Conservation (phyloP, 257 asterid species). For the Solanum etuberosum region DNA sequence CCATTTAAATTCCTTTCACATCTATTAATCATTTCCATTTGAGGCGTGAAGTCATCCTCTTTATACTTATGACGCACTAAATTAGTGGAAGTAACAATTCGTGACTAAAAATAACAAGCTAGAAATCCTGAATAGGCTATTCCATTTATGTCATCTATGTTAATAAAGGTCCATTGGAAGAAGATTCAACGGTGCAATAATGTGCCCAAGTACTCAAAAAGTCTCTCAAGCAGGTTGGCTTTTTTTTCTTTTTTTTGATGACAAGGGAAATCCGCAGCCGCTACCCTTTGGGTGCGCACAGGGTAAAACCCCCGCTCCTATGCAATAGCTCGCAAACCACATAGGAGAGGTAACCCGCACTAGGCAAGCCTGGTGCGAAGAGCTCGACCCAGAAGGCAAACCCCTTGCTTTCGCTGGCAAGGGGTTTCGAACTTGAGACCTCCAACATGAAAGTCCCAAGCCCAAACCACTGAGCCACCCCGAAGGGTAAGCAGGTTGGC, state of each 20-base stretch:
- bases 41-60: not conserved
- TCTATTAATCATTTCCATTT: not conserved
- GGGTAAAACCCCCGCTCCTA: no score
- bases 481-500: not conserved
- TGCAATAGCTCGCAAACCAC: no score
- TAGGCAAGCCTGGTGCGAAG: no score
- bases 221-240: not conserved
- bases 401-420: no score
- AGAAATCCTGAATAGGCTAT: not conserved
- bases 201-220: not conserved
- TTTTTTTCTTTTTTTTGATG: no score
- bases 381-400: no score
- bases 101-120: not conserved
- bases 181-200: not conserved
- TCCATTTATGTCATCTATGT: not conserved
- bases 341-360: no score
- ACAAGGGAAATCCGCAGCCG: no score
- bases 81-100: not conserved
- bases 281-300: no score
- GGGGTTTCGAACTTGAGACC: no score
- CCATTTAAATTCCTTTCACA: not conserved
- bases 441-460: no score
- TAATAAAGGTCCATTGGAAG: not conserved
- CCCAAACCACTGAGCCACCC: no score
- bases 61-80: not conserved